phyloP scores from a whole-genome alignment of 306 rosid genomes.

The Castanospermum australe region DNA sequence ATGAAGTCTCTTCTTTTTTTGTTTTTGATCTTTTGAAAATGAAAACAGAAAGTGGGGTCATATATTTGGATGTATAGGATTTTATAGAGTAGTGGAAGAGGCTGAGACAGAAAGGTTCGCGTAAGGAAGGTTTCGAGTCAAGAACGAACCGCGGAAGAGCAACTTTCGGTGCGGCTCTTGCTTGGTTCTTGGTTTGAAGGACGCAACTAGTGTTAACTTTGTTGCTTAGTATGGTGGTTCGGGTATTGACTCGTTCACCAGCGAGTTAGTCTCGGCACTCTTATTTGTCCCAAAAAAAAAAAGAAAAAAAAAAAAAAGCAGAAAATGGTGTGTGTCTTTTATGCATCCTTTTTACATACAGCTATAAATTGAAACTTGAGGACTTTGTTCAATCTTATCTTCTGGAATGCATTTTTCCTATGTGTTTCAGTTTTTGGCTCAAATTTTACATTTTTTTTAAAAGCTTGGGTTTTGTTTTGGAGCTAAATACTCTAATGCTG shows the following conservation, averaged over 20 bases:
- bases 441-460: too few relatives aligned
- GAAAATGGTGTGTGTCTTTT: not conserved
- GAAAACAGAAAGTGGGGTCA: not conserved
- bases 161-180: not conserved
- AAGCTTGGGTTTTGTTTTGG: too few relatives aligned
- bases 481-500: too few relatives aligned
- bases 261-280: slow-evolving; percentile 16
- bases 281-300: not conserved
- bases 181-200: not conserved
- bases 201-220: not conserved
- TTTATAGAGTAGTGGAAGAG: slow-evolving; percentile 30
- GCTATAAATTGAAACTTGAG: not conserved
- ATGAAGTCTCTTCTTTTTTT: not conserved
- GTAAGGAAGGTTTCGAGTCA: slow-evolving; percentile 61
- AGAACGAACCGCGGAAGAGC: slow-evolving; percentile 74
- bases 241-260: slow-evolving; percentile 86
- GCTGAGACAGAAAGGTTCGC: slow-evolving; percentile 17
- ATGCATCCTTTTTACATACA: not conserved
- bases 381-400: not conserved
- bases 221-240: slow-evolving; percentile 50
- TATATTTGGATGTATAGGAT: slow-evolving; percentile 18
- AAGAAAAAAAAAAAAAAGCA: too few relatives aligned
- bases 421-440: too few relatives aligned
- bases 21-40: not conserved
- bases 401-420: not conserved